Conservation (phyloP, 805 yeast genomes). For the Saturnispora sekii region DNA sequence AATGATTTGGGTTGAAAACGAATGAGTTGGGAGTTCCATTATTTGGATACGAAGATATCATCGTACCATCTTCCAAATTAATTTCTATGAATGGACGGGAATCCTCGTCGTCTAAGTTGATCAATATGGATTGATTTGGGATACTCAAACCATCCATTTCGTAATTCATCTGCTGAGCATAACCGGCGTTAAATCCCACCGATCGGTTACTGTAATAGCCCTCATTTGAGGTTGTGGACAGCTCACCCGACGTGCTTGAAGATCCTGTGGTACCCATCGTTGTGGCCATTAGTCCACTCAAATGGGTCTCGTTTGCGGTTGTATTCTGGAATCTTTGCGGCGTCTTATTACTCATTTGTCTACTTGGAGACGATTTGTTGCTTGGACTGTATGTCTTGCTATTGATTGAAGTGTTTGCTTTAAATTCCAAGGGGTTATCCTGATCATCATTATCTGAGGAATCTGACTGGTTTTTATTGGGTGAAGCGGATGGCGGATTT, state of each 20-base stretch:
- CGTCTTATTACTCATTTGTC: too few species aligned
- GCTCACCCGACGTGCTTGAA: too few species aligned
- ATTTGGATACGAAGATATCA: constrained; percentile 26
- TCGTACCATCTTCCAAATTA: constrained; percentile 19
- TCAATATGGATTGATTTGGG: background rate
- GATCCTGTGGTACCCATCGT: too few species aligned
- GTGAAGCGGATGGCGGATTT: constrained; percentile 3
- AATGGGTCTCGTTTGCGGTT: constrained; percentile 23
- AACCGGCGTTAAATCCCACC: constrained; percentile 9
- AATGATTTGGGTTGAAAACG: constrained; percentile 41
- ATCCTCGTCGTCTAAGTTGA: constrained; percentile 17
- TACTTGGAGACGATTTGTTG: background rate
- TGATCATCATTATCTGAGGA: background rate
- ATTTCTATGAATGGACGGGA: constrained; percentile 25
- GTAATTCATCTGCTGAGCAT: constrained; percentile 6
- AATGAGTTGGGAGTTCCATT: constrained; percentile 32
- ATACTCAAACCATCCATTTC: constrained; percentile 6
- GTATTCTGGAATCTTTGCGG: background rate
- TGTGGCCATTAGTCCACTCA: constrained; percentile 28
- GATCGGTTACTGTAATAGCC: constrained; percentile 31
- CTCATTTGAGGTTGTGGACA: constrained; percentile 13
- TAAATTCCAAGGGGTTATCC: constrained; percentile 11
- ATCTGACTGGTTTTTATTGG: background rate
- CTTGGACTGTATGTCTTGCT: background rate
- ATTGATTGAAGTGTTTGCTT: constrained; percentile 7